phyloP scores from a whole-genome alignment of 805 yeast species.

The Candida broadrunensis region DNA sequence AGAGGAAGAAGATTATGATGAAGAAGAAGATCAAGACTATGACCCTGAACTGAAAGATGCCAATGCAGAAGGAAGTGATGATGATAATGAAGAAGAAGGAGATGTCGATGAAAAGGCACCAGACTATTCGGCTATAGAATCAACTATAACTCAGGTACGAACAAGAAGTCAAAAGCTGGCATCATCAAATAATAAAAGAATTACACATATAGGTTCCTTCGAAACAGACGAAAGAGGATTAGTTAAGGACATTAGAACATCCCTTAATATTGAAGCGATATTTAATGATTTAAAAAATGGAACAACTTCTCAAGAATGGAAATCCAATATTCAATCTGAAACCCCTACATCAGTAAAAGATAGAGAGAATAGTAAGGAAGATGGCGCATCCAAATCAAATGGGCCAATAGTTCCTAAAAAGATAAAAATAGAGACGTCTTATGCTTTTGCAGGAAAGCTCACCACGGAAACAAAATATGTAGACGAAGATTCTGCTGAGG shows the following conservation, averaged over 20 bases:
- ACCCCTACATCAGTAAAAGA: not conserved
- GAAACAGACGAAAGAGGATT: conserved; percentile 11
- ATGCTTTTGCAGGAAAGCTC: conserved; percentile 86
- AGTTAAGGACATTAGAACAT: conserved; percentile 6
- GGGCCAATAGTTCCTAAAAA: conserved; percentile 36
- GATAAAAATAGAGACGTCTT: conserved; percentile 71
- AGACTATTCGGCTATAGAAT: conserved; percentile 54
- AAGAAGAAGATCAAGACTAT: conserved; percentile 8
- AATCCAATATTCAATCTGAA: not conserved
- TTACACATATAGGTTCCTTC: conserved; percentile 10
- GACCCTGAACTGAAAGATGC: conserved; percentile 16
- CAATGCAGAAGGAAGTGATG: conserved; percentile 28
- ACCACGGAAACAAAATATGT: conserved; percentile 78
- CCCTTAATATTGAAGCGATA: conserved; percentile 30
- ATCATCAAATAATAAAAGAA: conserved; percentile 25
- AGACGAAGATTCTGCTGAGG: conserved; percentile 77
- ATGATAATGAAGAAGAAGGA: conserved; percentile 26
- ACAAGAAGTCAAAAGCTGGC: conserved; percentile 61
- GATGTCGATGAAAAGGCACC: conserved; percentile 33
- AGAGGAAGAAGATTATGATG: conserved; percentile 6
- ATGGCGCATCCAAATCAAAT: conserved; percentile 3
- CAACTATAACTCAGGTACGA: conserved; percentile 53
- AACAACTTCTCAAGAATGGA: conserved; percentile 2
- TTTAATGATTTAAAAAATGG: conserved; percentile 23
- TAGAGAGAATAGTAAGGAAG: conserved; percentile 8